Percentiles rank a stretch among this genome's conserved stretches.
Conservation (phyloP, 2,329 filamentous ascomycete genomes). For the Huntiella bhutanensis region DNA sequence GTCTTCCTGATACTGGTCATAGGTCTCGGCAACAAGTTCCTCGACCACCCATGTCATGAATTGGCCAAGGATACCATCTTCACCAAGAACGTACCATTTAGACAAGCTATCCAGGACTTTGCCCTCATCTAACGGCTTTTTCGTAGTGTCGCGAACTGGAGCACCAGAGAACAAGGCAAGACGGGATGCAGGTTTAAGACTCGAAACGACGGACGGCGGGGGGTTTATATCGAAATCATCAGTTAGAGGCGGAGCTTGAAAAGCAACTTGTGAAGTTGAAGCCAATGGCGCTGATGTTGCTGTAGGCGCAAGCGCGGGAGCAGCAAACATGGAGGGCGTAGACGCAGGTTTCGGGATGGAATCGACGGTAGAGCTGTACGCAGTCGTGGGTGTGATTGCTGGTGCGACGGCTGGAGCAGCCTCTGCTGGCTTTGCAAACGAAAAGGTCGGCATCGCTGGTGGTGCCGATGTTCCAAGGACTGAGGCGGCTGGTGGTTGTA, state of each 20-base stretch:
- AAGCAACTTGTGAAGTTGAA: not conserved
- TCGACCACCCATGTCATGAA: slow-evolving; percentile 28
- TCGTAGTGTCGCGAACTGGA: not conserved
- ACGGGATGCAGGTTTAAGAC: slow-evolving; percentile 2
- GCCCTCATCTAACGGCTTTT: slow-evolving; percentile 2
- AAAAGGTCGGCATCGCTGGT: not conserved
- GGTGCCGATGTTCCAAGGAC: not conserved
- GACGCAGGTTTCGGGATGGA: not conserved
- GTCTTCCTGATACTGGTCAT: slow-evolving; percentile 22
- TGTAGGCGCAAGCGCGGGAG: not conserved
- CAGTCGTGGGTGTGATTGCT: not conserved
- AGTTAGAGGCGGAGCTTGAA: not conserved
- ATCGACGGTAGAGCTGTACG: not conserved
- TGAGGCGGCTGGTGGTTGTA: not conserved
- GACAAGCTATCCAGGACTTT: slow-evolving; percentile 27
- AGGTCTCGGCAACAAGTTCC: slow-evolving; percentile 25
- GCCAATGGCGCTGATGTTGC: not conserved
- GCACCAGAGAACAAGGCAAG: slow-evolving; percentile 8
- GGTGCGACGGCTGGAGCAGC: not conserved
- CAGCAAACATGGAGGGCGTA: not conserved
- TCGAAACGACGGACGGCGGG: not conserved
- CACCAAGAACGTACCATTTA: slow-evolving; percentile 35
- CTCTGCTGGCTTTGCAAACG: not conserved
- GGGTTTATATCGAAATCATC: not conserved
- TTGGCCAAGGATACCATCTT: slow-evolving; percentile 32